phyloP scores from a whole-genome alignment of 2,329 filamentous ascomycete genomes.

The Colletotrichum tropicale region DNA sequence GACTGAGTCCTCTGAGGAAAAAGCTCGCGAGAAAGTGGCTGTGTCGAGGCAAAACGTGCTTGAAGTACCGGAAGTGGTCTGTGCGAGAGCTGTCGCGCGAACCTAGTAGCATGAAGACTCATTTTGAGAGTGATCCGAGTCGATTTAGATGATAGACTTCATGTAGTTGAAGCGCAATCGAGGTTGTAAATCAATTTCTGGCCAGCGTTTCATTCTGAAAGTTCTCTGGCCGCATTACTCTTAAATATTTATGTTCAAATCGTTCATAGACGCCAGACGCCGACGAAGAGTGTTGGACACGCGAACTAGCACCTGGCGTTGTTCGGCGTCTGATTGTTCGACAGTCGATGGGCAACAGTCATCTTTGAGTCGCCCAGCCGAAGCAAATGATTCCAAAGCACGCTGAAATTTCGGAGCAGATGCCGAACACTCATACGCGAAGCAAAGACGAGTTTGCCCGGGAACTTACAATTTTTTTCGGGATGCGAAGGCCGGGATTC shows the following conservation, averaged over 20 bases:
- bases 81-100: not conserved
- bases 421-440: not conserved
- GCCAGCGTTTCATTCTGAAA: not conserved
- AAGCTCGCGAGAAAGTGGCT: not conserved
- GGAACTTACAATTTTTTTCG: not conserved
- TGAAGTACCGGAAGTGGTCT: not conserved
- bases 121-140: not conserved
- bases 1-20: not conserved
- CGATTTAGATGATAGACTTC: not conserved
- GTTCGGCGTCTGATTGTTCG: not conserved
- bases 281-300: not conserved
- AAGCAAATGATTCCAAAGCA: not conserved
- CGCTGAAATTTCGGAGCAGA: not conserved
- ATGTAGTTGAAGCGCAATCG: too few species aligned
- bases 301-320: not conserved
- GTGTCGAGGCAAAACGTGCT: not conserved
- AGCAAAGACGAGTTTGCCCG: accelerated
- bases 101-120: not conserved
- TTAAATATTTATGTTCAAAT: not conserved
- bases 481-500: not conserved
- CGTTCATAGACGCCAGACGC: not conserved
- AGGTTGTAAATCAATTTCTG: not conserved
- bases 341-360: not conserved
- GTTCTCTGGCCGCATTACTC: not conserved
- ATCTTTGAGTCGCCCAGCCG: not conserved